Evolutionary conservation across 192 early-diverging fungal genomes (phyloP), one percentile per base, ranked within the genome.

Genomic region (Backusella morwellensis): DNA sequence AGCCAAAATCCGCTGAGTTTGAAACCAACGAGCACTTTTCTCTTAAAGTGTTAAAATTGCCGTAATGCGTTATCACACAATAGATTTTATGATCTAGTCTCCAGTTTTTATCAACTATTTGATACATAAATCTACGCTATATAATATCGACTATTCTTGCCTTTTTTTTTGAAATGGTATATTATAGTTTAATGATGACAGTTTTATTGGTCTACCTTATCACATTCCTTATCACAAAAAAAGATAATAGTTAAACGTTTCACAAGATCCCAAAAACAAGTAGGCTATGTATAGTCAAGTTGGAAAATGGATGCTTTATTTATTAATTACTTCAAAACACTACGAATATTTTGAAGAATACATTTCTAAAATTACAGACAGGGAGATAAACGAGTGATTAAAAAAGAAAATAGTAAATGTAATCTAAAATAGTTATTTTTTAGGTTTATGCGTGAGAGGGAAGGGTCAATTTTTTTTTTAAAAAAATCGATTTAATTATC

Each of bases 401-500:
- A 63, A 11, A 63, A 29, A 21, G 7, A 26, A 6, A 29, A 63
- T 63, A 63, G 29, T 63, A 26, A 26, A 50, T 50, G 19, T n/a
- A 63, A 63, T 63, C 56, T 63, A 63, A 29, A 4, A 3, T 14
- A 29, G 9, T 26, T 63, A 12, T 29, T 63, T 21, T 63, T 63
- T 29, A 29, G 4, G 21, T 29, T 54, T 4, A 63, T 29, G 23
- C 12, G 21, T 29, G 26, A 63, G 56, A 29, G 56, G n/a, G 21
- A 29, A 29, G 26, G 2, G 21, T 21, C n/a, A 23, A 11, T 9
- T 56, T 56, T 21, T 56, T 54, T 56, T 56, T 26, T 12, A n/a
- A 21, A 56, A 56, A 56, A 26, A 6, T 8, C 8, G 9, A 23
- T 56, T n/a, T 23, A 6, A 44, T 77, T 72, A 82, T 68, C 80